Conservation (phyloP, 495 filamentous ascomycete species). For the Trypethelium eluteriae region DNA sequence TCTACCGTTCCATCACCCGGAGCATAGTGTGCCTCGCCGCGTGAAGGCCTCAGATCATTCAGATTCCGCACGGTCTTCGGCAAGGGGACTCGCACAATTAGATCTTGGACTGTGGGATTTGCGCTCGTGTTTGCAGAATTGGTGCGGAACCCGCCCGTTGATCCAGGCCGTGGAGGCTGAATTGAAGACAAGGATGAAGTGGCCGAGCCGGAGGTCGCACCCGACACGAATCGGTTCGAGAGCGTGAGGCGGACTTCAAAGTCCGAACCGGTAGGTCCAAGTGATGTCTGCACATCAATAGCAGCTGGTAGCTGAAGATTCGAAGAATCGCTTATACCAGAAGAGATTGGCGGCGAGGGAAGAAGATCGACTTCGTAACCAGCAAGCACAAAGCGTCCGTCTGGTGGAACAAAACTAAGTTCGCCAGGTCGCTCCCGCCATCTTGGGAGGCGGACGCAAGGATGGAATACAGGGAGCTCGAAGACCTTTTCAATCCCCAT, state of each 20-base stretch:
- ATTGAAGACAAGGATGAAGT: conserved; percentile 17
- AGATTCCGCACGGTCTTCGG: conserved; percentile 76
- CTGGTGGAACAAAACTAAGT: conserved; percentile 88
- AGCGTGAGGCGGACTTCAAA: conserved; percentile 82
- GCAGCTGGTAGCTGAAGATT: conserved; percentile 73
- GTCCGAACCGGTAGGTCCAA: conserved; percentile 66
- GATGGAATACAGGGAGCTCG: conserved; percentile 91
- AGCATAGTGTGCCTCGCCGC: conserved; percentile 75
- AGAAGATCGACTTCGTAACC: conserved; percentile 93
- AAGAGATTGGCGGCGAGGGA: conserved; percentile 25
- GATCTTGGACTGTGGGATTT: conserved; percentile 65
- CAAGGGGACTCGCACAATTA: conserved; percentile 73
- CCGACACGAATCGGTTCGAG: conserved; percentile 45
- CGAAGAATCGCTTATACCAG: conserved; percentile 33
- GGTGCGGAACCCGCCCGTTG: background rate
- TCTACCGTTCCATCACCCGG: conserved; percentile 64
- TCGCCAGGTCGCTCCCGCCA: conserved; percentile 87
- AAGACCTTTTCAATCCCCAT: conserved; percentile 65
- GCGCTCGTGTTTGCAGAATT: conserved; percentile 34
- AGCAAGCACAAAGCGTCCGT: conserved; percentile 88
- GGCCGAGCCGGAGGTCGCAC: conserved; percentile 22
- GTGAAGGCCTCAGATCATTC: conserved; percentile 72
- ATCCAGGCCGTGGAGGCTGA: background rate
- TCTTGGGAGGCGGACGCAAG: conserved; percentile 75
- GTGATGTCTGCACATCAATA: conserved; percentile 69